Conservation (phyloP, 2,329 filamentous ascomycete genomes). For the Lasiodiplodia sp. region DNA sequence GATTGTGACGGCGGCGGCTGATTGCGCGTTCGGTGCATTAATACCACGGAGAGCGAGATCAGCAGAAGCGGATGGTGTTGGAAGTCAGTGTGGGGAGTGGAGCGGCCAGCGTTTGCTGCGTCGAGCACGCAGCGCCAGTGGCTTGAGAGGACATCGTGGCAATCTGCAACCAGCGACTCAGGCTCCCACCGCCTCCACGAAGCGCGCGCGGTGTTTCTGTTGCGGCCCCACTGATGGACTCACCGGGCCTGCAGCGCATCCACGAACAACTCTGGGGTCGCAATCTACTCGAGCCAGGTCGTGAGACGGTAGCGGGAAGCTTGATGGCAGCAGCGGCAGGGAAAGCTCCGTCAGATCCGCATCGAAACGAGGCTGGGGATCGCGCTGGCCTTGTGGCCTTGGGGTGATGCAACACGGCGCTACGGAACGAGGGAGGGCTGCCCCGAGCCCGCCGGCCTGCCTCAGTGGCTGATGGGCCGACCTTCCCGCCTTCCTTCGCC, state of each 20-base stretch:
- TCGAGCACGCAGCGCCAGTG: background rate
- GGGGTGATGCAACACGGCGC: conserved; percentile 17
- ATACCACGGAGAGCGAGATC: conserved; percentile 17
- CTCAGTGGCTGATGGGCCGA: conserved; percentile 8
- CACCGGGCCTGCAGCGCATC: conserved; percentile 14
- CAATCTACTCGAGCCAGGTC: conserved; percentile 27
- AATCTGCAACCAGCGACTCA: conserved; percentile 7
- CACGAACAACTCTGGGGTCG: conserved; percentile 13
- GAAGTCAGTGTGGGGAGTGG: background rate
- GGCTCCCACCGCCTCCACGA: background rate
- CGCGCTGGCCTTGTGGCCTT: conserved; percentile 27
- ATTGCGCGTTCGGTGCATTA: conserved; percentile 19
- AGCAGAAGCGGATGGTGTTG: conserved; percentile 2
- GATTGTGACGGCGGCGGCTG: background rate
- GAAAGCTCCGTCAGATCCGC: conserved; percentile 5
- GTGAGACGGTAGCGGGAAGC: conserved; percentile 24
- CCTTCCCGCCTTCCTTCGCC: conserved; percentile 16
- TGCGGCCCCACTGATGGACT: conserved; percentile 3
- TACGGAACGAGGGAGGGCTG: conserved; percentile 12
- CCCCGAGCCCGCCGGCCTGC: conserved; percentile 7
- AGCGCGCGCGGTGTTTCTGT: conserved; percentile 6
- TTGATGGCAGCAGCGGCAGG: background rate
- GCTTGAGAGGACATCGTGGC: background rate
- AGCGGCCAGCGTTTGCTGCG: background rate
- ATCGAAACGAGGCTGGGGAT: conserved; percentile 23